These are phyloP conservation scores for Penicillium nucicola DNA, from an alignment of 495 filamentous ascomycete species.

Conservation along the genomic window DNA sequence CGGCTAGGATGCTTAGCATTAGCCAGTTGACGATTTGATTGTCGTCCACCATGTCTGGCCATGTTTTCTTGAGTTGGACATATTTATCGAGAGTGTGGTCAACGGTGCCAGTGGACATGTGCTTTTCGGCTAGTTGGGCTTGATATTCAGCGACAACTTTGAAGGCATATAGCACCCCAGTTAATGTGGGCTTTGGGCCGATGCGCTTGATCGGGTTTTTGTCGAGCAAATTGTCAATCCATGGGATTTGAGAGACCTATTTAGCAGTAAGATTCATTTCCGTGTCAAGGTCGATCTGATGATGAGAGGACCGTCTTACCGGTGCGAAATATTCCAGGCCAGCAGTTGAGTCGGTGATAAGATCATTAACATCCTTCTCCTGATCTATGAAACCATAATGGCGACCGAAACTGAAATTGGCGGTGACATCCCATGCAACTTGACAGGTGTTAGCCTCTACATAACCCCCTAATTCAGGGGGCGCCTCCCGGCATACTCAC, in stretches of 20 bases:
- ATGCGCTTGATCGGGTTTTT: constrained; percentile 44
- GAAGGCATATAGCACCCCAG: constrained; percentile 20
- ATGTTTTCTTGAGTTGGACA: constrained; percentile 15
- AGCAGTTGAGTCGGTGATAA: constrained; percentile 21
- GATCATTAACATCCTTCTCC: constrained; percentile 33
- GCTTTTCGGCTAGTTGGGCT: constrained; percentile 11
- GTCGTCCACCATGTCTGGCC: constrained; percentile 20
- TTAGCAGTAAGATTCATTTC: not conserved
- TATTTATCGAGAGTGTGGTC: constrained; percentile 24
- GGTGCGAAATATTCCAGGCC: constrained; percentile 22
- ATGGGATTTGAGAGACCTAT: constrained; percentile 44
- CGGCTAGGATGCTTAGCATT: constrained; percentile 23
- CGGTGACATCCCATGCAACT: constrained; percentile 46
- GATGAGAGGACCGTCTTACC: constrained; percentile 4
- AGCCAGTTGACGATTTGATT: constrained; percentile 24
- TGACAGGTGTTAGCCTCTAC: not conserved
- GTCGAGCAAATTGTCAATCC: constrained; percentile 42
- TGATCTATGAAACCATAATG: constrained; percentile 41
- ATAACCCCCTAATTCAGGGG: no score
- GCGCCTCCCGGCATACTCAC: constrained; percentile 6
- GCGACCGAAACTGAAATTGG: constrained; percentile 36
- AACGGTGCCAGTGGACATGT: constrained; percentile 4
- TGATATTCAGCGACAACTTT: constrained; percentile 21
- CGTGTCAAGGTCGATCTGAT: not conserved
- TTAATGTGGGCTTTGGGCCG: constrained; percentile 22